Evolutionary conservation across 768 basidiomycete species (phyloP).

Genomic region (Rhodosporidiobolus odoratus): DNA sequence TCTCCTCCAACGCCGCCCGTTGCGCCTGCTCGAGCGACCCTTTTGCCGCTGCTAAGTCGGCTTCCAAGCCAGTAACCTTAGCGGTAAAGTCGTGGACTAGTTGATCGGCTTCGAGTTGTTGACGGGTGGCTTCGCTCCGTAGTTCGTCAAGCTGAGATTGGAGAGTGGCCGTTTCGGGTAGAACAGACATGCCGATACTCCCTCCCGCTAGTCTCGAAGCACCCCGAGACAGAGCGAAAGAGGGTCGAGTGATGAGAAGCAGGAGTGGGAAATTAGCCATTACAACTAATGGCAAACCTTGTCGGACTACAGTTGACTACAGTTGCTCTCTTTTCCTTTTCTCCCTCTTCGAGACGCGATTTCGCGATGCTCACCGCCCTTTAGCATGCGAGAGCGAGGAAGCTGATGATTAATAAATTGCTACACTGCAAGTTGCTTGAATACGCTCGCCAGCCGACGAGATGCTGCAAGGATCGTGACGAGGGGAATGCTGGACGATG

Average conservation of each 20-base stretch:
- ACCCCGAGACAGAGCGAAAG: not conserved
- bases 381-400: not conserved
- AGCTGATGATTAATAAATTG: not conserved
- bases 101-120: slow-evolving; percentile 31
- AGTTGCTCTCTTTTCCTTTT: too few relatives aligned
- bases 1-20: not conserved
- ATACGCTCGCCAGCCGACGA: slow-evolving; percentile 3
- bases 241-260: not conserved
- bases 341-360: too few relatives aligned
- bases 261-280: not conserved
- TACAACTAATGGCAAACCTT: not conserved
- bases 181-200: not conserved
- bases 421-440: not conserved
- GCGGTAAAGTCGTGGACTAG: slow-evolving; percentile 30
- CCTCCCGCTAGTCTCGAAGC: not conserved
- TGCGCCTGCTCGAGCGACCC: not conserved
- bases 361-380: not conserved
- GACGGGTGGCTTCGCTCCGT: slow-evolving; percentile 15
- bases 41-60: not conserved
- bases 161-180: not conserved
- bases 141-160: slow-evolving; percentile 22
- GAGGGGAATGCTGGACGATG: not conserved
- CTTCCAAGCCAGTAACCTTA: not conserved
- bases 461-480: not conserved
- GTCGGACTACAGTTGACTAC: too few relatives aligned